Percentiles rank a stretch among this genome's conserved stretches.
Conservation (phyloP, 2,329 filamentous ascomycete species). For the Fusarium sororula region DNA sequence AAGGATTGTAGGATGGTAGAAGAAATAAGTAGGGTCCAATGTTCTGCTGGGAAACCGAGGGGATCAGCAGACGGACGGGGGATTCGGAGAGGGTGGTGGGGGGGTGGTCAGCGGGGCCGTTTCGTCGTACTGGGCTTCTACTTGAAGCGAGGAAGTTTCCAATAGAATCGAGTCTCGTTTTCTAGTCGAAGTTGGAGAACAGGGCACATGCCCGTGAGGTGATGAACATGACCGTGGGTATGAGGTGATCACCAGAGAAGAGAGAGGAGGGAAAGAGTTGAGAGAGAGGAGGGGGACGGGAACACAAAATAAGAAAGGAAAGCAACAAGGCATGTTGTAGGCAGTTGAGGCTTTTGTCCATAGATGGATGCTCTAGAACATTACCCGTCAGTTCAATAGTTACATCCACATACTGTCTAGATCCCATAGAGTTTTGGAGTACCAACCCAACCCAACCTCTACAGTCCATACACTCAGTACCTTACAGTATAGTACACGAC, state of each 20-base stretch:
- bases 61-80: conserved; percentile 41
- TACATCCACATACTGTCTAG: conserved; percentile 2
- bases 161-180: conserved; percentile 9
- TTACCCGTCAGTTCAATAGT: conserved; percentile 3
- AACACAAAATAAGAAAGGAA: neutral
- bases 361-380: conserved; percentile 22
- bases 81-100: conserved; percentile 33
- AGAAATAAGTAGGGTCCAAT: conserved; percentile 2
- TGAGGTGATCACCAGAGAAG: conserved; percentile 30
- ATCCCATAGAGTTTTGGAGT: conserved; percentile 22
- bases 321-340: neutral
- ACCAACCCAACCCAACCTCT: neutral
- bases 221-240: conserved; percentile 38
- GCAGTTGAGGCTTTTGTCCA: conserved; percentile 11
- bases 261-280: neutral
- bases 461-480: conserved; percentile 17
- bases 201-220: conserved; percentile 38
- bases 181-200: conserved; percentile 13
- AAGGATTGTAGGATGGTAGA: conserved; percentile 1
- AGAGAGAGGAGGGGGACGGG: neutral
- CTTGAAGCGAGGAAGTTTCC: conserved; percentile 8
- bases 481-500: conserved; percentile 3
- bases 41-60: conserved; percentile 26
- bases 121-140: conserved; percentile 20
- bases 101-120: conserved; percentile 38